Evolutionary conservation across 2,329 filamentous ascomycete species (phyloP), one percentile per base, ranked within the genome.

Genomic region (Graphilbum fragrans): DNA sequence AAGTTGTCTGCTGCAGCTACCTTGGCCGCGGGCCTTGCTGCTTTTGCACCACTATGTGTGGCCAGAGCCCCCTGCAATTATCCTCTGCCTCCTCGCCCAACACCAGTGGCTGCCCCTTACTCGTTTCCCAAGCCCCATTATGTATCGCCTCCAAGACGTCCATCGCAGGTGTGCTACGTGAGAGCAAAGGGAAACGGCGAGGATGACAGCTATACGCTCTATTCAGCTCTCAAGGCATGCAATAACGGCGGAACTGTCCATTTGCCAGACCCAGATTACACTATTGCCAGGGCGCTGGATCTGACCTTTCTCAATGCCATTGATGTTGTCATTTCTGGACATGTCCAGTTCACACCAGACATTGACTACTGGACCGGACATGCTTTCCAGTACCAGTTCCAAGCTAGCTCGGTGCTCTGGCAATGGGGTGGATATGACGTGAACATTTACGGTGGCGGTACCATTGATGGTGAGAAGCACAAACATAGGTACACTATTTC

Each of bases 331-430:
- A 53, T 55, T 39, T 51, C 52, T 35, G 53, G 53, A n/a, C 47
- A 41, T 11, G 67, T 80, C 35, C 62, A 70, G 45, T 83, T 82
- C 60, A 73, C 70, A 43, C 72, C 78, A 45, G 73, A 83, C 54
- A 80, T 73, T 1, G 65, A 70, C 44, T 83, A 81, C 59, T 82
- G 79, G 79, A 70, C 80, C 56, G 66, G 64, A 20, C 68, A 80
- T 52, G 63, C 67, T 20, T 82, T 82, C 64, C 64, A 61, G 32
- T 76, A 79, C 34, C 61, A 62, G 14, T 83, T 74, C 59, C 79
- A 83, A 48, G 80, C 82, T 48, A 68, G 70, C 5, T 77, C 74
- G 1, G 74, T 74, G 2, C 82, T 82, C 63, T 82, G 78, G 65
- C 69, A 77, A 53, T 66, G 80, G 31, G 78, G 79, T 33, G 80